These are phyloP conservation scores for Brassica cretica DNA, from an alignment of 345 rosid genomes.

Conservation along the genomic window DNA sequence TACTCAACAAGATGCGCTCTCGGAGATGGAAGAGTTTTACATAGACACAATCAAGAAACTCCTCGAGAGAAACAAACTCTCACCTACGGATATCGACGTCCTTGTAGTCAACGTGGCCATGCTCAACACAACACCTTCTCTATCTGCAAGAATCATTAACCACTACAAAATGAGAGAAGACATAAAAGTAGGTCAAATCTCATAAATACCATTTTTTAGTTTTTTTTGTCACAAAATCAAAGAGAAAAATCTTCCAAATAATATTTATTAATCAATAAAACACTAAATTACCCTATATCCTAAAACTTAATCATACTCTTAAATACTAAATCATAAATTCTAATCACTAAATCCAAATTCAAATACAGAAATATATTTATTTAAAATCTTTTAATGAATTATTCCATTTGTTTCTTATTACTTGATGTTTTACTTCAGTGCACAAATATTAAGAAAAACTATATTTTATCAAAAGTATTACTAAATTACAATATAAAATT, in stretches of 20 bases:
- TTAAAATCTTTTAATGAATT: not conserved
- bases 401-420: no score
- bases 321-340: not conserved
- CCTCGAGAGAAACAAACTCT: conserved; percentile 49
- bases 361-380: no score
- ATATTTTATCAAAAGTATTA: no score
- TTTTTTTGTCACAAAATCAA: not conserved
- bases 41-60: conserved; percentile 51
- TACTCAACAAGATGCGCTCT: conserved; percentile 40
- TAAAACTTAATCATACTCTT: not conserved
- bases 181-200: conserved; percentile 38
- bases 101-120: conserved; percentile 66
- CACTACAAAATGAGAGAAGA: conserved; percentile 67
- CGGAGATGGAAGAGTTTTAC: conserved; percentile 59
- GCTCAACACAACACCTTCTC: conserved; percentile 57
- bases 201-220: not conserved
- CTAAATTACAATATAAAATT: no score
- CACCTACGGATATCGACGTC: conserved; percentile 57
- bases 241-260: not conserved
- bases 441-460: no score
- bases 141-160: conserved; percentile 61
- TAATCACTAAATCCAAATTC: not conserved
- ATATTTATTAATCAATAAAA: not conserved
- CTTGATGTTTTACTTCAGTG: no score
- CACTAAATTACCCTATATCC: not conserved